Evolutionary conservation across 495 filamentous ascomycete species (phyloP), one percentile per base, ranked within the genome.

Genomic region (Penicillium verhagenii): DNA sequence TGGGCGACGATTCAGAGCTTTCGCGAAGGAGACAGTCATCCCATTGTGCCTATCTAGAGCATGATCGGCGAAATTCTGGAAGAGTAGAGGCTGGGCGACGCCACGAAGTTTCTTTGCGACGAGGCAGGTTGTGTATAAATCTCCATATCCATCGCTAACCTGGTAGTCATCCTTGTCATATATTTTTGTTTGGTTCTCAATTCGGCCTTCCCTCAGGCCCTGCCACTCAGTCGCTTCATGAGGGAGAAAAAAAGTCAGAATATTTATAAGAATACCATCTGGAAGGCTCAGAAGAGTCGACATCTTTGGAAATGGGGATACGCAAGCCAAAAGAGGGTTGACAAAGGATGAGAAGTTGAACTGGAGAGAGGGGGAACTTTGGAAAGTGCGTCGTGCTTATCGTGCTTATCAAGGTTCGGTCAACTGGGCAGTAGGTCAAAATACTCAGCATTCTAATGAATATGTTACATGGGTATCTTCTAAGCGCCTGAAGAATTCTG

Each of bases 41-140:
- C 3, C 13, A 10, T 44, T 23, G 38, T 50, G 44, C 4, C 43
- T 44, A 16, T 11, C 10, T 14, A 37, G 16, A 31, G 44, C 55
- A 31, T 56, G 50, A 25, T 67, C 53, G 7, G 18, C 25, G 25
- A 61, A 53, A 7, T 62, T 26, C 0, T 37, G 48, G 28, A 63
- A 66, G 20, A 70, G 44, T 16, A 68, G 48, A 37, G 67, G 65
- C 37, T 70, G 65, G 1, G 58, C 65, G 7, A 68, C 20, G 4
- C 60, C 58, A 8, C 62, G 57, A 9, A 63, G 61, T 23, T 20
- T 19, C 9, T 48, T 58, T 2, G 60, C 66, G 28, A 70, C 67
- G 21, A 68, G 50, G 24, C 65, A 70, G 4, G 55, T 7, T 20
- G 56, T 52, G 45, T 23, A 45, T 16, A 70, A 47, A 56, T 1